Evolutionary conservation across 805 yeast genomes (phyloP), one percentile per base, ranked within the genome.

Genomic region (Clavispora carvajalis): DNA sequence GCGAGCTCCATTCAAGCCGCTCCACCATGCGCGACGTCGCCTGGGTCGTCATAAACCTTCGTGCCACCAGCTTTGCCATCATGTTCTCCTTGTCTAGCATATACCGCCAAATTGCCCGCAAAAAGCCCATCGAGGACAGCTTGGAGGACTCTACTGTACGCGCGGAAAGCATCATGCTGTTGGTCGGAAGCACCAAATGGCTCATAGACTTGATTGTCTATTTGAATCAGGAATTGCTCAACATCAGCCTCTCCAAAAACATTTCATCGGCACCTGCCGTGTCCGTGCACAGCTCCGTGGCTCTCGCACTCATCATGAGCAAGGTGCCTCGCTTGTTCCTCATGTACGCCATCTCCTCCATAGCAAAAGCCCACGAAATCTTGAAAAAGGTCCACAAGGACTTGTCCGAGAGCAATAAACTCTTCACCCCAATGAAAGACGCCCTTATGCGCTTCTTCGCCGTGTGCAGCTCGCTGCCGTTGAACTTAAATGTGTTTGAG

Each of bases 111-210:
- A 82, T 82, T 37, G 74, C 75, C 41, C 79, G 79, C 50, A 79
- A 78, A 48, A 76, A 75, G 28, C 71, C 73, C 5, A 55, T 67
- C 2, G 71, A 73, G 26, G 84, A 80, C 45, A 68, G 68, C 15
- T 55, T 74, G 34, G 75, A 69, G 44, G 82, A 79, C 39, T 71
- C 80, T 1, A 67, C 74, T 17, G 65, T 73, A 8, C 68, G 88
- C 48, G 82, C 81, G 26, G 89, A 83, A 50, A 70, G 79, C 45
- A 70, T 84, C 3, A 66, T 81, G 33, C 63, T 69, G 13, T 67
- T 80, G 9, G 60, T 86, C n/a, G 97, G 97, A 0, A 77, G 84
- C 29, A 78, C 85, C 7, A 77, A 87, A 52, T 91, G 97, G 96
- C 75, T 86, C 49, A 74, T 87, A 23, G 96, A 89, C 56, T 77